phyloP scores from a whole-genome alignment of 164 flowering plant genomes.

The Pachysandra terminalis region DNA sequence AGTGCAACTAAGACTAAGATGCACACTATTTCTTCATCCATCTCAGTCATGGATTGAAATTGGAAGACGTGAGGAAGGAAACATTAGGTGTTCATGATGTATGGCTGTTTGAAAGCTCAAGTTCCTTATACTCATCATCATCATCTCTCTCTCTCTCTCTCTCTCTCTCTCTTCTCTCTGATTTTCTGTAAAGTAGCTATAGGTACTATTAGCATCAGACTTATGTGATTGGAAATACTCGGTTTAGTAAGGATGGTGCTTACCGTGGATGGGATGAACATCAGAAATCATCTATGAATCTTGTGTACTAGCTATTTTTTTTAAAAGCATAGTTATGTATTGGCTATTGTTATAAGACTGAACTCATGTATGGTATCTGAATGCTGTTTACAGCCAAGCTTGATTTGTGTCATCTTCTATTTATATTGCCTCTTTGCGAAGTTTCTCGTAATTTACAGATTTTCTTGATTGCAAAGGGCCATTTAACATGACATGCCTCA shows the following conservation, averaged over 20 bases:
- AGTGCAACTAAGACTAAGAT: neutral
- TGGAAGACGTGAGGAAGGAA: neutral
- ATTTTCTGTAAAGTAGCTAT: no score
- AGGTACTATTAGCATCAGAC: neutral
- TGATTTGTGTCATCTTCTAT: neutral
- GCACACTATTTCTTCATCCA: neutral
- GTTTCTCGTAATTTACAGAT: neutral
- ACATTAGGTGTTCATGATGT: neutral
- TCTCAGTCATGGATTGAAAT: neutral
- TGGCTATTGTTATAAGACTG: neutral
- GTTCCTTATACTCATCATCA: neutral
- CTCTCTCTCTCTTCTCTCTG: neutral
- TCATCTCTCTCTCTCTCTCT: neutral
- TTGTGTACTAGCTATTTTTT: no score
- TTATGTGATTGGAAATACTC: conserved; percentile 1
- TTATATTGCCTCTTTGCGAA: neutral
- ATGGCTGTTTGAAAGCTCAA: neutral
- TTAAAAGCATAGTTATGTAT: no score
- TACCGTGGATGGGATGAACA: neutral
- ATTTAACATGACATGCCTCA: neutral
- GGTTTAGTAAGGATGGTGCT: neutral
- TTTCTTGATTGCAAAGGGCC: neutral
- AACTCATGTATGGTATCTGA: neutral
- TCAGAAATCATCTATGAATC: no score
- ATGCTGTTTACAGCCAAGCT: neutral